A percentile compares a stretch with the other conserved stretches of the same genome.
These are phyloP conservation scores for Fraxinus sp. DNA, from an alignment of 305 asterid genomes.

Conservation along the genomic window DNA sequence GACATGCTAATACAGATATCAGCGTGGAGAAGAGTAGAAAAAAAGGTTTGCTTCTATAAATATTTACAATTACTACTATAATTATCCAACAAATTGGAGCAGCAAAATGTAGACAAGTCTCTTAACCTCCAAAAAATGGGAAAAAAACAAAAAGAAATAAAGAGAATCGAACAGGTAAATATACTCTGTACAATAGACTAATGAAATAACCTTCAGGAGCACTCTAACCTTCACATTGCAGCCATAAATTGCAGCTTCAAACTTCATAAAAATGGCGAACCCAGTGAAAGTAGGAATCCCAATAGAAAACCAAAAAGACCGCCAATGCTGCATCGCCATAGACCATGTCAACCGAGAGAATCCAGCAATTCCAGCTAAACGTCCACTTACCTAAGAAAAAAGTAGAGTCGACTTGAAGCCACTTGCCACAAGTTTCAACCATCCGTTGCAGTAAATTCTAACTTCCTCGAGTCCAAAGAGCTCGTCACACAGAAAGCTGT, in stretches of 20 bases:
- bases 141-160: not conserved
- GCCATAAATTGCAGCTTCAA: not conserved
- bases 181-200: not conserved
- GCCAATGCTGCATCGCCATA: not conserved
- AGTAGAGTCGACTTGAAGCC: not conserved
- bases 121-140: not conserved
- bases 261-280: not conserved
- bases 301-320: not conserved
- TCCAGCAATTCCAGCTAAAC: not conserved
- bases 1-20: not conserved
- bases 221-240: not conserved
- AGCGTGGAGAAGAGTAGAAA: not conserved
- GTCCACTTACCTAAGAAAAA: not conserved
- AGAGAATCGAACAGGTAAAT: not conserved
- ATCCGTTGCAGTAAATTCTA: not conserved
- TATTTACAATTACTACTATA: slow-evolving; percentile 6
- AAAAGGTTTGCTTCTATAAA: not conserved
- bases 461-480: not conserved
- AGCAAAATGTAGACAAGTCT: not conserved
- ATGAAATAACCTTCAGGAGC: not conserved
- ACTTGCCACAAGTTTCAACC: not conserved
- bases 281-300: not conserved
- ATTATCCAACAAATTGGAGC: not conserved
- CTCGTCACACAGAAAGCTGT: not conserved
- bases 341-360: not conserved